Percentiles rank a stretch among this genome's conserved stretches.
Evolutionary conservation across 352 stramenopile genomes (phyloP).

Genomic region (Phytophthora pini): DNA sequence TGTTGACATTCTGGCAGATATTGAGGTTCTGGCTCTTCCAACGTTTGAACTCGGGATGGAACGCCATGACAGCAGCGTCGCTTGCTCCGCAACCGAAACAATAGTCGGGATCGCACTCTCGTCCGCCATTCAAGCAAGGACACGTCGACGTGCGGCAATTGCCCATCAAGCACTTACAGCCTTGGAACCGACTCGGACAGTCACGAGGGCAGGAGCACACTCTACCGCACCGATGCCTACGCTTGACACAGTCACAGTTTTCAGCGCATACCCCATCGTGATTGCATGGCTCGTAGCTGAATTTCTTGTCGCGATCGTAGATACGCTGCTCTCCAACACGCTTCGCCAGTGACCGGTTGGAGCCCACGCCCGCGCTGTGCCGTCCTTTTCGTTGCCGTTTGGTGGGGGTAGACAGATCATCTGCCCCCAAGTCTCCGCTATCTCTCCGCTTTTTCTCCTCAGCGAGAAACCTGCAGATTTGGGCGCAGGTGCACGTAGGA

Average conservation of each 20-base stretch:
- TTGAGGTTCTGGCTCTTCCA: conserved; percentile 37
- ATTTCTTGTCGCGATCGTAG: conserved; percentile 55
- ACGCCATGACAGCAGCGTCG: conserved; percentile 64
- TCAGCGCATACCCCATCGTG: conserved; percentile 63
- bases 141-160: conserved; percentile 66
- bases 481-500: conserved; percentile 38
- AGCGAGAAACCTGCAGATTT: conserved; percentile 40
- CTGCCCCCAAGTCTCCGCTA: conserved; percentile 23
- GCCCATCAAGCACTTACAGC: conserved; percentile 64
- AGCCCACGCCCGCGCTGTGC: conserved; percentile 11
- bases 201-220: conserved; percentile 67
- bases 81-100: conserved; percentile 75
- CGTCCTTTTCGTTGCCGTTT: conserved; percentile 28
- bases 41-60: conserved; percentile 34
- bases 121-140: conserved; percentile 52
- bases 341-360: conserved; percentile 36
- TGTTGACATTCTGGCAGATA: conserved; percentile 71
- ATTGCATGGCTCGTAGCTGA: conserved; percentile 68
- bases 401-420: conserved; percentile 7
- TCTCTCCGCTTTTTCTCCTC: conserved; percentile 31
- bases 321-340: conserved; percentile 46
- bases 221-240: conserved; percentile 64
- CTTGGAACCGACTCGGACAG: conserved; percentile 70
- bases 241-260: conserved; percentile 58
- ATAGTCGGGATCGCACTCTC: conserved; percentile 79